Evolutionary conservation across 2,329 filamentous ascomycete species (phyloP).

Genomic region (Arthrobotrys megalospora): DNA sequence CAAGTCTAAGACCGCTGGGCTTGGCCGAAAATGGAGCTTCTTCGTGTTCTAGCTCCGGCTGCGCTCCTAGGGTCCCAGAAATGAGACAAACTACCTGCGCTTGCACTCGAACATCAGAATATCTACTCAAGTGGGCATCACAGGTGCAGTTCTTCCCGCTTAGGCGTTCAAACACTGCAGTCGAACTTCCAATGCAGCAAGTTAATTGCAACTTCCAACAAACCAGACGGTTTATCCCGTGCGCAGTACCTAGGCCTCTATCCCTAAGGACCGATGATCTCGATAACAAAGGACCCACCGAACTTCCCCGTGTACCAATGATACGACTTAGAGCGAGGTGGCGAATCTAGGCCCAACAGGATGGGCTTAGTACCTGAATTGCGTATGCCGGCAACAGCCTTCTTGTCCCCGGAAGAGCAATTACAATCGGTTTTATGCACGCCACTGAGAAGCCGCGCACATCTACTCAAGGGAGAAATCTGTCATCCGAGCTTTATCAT

Average conservation of each 20-base stretch:
- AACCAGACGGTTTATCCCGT: slow-evolving; percentile 8
- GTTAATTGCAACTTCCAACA: background rate
- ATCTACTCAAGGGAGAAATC: background rate
- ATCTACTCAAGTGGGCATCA: background rate
- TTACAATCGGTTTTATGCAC: slow-evolving; percentile 14
- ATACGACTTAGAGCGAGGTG: too few relatives aligned
- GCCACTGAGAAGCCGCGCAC: slow-evolving; percentile 15
- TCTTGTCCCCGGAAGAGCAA: background rate
- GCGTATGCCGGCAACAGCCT: background rate
- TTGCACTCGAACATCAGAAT: background rate
- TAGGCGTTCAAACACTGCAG: background rate
- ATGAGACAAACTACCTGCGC: background rate
- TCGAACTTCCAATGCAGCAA: slow-evolving; percentile 2
- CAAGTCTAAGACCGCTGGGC: background rate
- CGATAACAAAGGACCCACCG: slow-evolving; percentile 3
- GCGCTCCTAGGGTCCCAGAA: background rate
- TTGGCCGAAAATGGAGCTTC: slow-evolving; percentile 15
- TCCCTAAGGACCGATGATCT: slow-evolving; percentile 8
- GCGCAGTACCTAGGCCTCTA: background rate
- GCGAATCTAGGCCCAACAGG: slow-evolving; percentile 28
- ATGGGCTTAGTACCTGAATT: slow-evolving; percentile 8
- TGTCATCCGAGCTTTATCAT: background rate
- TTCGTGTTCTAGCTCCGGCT: background rate
- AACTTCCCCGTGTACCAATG: slow-evolving; percentile 22
- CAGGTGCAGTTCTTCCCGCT: background rate